Conservation (phyloP, 768 basidiomycete species). For the Trametes maxima region DNA sequence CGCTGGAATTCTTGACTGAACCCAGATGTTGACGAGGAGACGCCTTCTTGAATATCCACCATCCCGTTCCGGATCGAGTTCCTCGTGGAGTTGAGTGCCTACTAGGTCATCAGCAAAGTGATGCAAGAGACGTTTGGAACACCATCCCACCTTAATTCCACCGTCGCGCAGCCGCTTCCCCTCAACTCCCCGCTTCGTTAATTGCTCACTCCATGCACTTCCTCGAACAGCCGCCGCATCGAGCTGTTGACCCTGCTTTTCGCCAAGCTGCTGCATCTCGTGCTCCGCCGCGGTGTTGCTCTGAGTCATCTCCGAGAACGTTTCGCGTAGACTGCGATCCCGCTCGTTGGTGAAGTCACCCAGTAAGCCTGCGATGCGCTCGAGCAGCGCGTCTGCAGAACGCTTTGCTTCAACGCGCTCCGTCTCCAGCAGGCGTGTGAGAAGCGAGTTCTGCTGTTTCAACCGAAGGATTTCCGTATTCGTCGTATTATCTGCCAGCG, state of each 20-base stretch:
- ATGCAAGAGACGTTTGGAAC: conserved; percentile 2
- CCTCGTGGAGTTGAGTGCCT: conserved; percentile 48
- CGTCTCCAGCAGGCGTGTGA: conserved; percentile 60
- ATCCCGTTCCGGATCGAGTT: conserved; percentile 46
- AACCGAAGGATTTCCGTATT: conserved; percentile 61
- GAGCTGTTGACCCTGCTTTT: conserved; percentile 51
- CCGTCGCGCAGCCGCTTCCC: conserved; percentile 59
- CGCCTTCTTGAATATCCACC: conserved; percentile 44
- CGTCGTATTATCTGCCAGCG: conserved; percentile 48
- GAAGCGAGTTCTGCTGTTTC: conserved; percentile 67
- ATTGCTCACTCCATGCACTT: conserved; percentile 40
- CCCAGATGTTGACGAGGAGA: conserved; percentile 49
- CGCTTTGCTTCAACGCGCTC: conserved; percentile 69
- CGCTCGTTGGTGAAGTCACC: conserved; percentile 70
- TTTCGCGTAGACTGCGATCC: conserved; percentile 63
- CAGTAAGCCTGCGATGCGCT: conserved; percentile 71
- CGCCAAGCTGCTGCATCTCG: conserved; percentile 48
- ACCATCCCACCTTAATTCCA: conserved; percentile 53
- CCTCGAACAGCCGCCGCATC: conserved; percentile 46
- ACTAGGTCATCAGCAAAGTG: background rate
- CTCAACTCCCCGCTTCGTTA: conserved; percentile 52
- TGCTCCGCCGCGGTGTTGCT: conserved; percentile 60
- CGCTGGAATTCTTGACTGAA: conserved; percentile 57
- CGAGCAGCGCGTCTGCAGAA: conserved; percentile 73
- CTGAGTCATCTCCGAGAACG: conserved; percentile 52